These are phyloP conservation scores for Rhododendron henanense DNA, from an alignment of 148 eudicot genomes.

Conservation along the genomic window DNA sequence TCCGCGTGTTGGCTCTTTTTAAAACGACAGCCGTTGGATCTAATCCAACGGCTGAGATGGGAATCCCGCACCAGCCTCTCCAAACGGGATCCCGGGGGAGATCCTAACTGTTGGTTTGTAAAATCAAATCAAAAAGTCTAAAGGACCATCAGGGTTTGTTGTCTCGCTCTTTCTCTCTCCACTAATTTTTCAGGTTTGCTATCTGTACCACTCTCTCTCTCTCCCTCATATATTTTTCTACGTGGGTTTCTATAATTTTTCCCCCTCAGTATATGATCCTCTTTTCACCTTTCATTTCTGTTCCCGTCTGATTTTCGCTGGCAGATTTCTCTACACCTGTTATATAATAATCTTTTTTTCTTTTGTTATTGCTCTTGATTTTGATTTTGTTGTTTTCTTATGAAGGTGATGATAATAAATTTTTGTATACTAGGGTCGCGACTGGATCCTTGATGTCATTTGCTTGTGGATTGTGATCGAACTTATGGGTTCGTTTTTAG, in stretches of 20 bases:
- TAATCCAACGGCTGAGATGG: too few species aligned
- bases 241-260: neutral
- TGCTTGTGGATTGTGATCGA: neutral
- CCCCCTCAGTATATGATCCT: neutral
- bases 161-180: neutral
- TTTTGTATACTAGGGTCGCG: neutral
- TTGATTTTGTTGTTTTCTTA: neutral
- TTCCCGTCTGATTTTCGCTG: neutral
- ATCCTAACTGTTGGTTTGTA: neutral
- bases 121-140: neutral
- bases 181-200: constrained; percentile 15
- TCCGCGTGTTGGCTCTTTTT: too few species aligned
- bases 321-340: neutral
- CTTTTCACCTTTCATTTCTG: neutral
- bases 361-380: neutral
- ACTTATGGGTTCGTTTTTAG: neutral
- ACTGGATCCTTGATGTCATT: constrained; percentile 1
- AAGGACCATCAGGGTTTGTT: neutral
- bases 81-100: too few species aligned
- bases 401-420: neutral
- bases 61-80: too few species aligned
- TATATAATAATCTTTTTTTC: neutral
- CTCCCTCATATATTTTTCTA: neutral
- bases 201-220: neutral
- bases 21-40: too few species aligned